Evolutionary conservation across 148 eudicot species (phyloP), one percentile per base, ranked within the genome.

Genomic region (Persicaria tinctoria): DNA sequence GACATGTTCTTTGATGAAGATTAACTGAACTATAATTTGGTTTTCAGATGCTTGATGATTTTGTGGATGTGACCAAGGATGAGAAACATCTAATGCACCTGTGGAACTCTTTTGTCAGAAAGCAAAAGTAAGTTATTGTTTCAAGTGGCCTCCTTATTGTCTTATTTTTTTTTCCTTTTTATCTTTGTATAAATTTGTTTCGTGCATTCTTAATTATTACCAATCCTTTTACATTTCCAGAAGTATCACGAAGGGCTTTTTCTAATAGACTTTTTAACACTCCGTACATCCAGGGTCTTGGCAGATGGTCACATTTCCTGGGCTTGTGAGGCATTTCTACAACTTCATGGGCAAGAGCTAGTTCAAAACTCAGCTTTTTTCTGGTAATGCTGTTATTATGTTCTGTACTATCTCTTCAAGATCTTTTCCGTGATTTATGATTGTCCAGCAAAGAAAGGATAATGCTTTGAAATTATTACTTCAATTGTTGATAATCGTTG

Each of bases 241-340:
- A 16, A 62, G 14, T 62, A 44, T 62, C 68, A 32, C 32, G 68
- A n/a, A 16, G 18, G 68, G 32, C 45, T 62, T 47, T 41, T 66
- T 14, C 46, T 66, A 41, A 12, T 38, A 14, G 32, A 66, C 46
- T 5, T 20, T 41, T 38, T 66, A 66, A 14, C 41, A 14, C 70
- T 41, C 47, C 3, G 11, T 66, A 41, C 14, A 5, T 66, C 73
- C 73, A 95, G 99, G 84, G 99, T 95, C 73, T 79, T 95, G 75
- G 99, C 97, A 72, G 99, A 95, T 82, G 97, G 97, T 78, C 99
- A 95, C 84, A 80, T 92, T 82, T 84, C 99, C 8, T 95, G 99
- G 99, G 97, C 99, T 18, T 95, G 97, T 17, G 97, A 90, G 75
- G 97, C 94, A 66, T 95, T 95, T 80, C 72, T 90, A 50, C 86